A percentile compares a stretch with the other conserved stretches of the same genome.
Conservation (phyloP, 2,329 filamentous ascomycete genomes). For the Aulographum hederae region DNA sequence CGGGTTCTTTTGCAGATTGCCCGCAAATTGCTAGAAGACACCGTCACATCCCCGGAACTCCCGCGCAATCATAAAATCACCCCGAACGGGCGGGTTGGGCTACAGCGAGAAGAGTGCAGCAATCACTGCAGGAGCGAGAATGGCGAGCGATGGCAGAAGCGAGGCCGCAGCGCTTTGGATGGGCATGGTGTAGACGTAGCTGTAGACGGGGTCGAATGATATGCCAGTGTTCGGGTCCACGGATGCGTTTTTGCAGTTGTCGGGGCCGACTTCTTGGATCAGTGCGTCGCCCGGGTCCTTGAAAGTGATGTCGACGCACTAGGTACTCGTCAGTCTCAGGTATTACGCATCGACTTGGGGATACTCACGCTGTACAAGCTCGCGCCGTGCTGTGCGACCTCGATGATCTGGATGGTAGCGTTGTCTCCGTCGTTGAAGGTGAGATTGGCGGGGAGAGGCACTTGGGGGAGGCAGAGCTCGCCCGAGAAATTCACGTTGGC, state of each 20-base stretch:
- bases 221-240: conserved; percentile 3
- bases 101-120: not conserved
- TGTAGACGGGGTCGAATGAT: conserved; percentile 4
- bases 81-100: not conserved
- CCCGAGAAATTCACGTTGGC: conserved; percentile 72
- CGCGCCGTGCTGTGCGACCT: conserved; percentile 68
- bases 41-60: too few relatives aligned
- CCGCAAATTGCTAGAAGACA: too few relatives aligned
- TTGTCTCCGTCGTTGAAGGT: conserved; percentile 64
- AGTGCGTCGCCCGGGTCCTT: conserved; percentile 4
- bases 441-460: conserved; percentile 59
- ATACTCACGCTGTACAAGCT: conserved; percentile 57
- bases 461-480: conserved; percentile 74
- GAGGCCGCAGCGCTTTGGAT: conserved; percentile 1
- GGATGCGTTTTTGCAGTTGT: conserved; percentile 5
- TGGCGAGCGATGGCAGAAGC: conserved; percentile 1
- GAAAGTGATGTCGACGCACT: conserved; percentile 47
- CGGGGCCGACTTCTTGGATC: too few relatives aligned
- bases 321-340: not conserved
- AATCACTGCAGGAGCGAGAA: not conserved
- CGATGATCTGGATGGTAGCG: conserved; percentile 78
- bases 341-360: not conserved
- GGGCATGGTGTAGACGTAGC: conserved; percentile 5
- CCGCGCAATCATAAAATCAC: not conserved
- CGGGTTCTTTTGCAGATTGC: too few relatives aligned